These are phyloP conservation scores for Microbotryum silenes-acaulis DNA, from an alignment of 1,284 basidiomycete genomes.

Conservation along the genomic window DNA sequence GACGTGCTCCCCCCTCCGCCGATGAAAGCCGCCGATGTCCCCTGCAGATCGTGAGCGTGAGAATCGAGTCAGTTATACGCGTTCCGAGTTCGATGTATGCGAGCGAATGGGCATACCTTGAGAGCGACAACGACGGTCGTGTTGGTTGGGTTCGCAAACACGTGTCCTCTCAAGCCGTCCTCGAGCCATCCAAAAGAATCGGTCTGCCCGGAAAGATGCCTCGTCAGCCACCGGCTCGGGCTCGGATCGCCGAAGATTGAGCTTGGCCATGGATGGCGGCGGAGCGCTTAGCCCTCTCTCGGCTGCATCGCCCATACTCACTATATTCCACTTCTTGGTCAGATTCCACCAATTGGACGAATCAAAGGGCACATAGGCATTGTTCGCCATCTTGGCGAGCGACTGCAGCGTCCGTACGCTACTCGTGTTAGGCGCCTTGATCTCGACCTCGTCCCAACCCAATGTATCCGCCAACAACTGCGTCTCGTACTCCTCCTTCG, in stretches of 20 bases:
- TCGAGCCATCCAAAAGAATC: slow-evolving; percentile 87
- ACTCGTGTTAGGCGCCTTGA: slow-evolving; percentile 53
- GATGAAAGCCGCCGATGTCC: slow-evolving; percentile 72
- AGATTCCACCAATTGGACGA: slow-evolving; percentile 72
- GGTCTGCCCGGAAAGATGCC: slow-evolving; percentile 45
- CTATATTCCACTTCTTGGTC: slow-evolving; percentile 55
- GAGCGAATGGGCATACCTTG: slow-evolving; percentile 47
- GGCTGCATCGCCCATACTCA: slow-evolving; percentile 42
- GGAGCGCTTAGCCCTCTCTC: slow-evolving; percentile 34
- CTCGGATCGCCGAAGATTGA: slow-evolving; percentile 1
- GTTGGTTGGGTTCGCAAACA: slow-evolving; percentile 64
- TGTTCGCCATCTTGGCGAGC: slow-evolving; percentile 89
- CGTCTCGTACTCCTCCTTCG: slow-evolving; percentile 2
- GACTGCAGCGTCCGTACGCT: slow-evolving; percentile 66
- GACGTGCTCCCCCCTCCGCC: slow-evolving; percentile 70
- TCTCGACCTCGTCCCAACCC: slow-evolving; percentile 28
- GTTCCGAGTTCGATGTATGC: neutral
- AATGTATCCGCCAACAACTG: slow-evolving; percentile 8
- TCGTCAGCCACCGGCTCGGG: no score
- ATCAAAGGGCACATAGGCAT: slow-evolving; percentile 57
- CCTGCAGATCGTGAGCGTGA: slow-evolving; percentile 39
- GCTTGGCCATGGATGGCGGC: neutral
- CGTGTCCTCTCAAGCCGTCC: slow-evolving; percentile 83
- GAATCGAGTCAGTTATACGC: neutral
- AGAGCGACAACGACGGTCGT: slow-evolving; percentile 79